Base-by-base conservation (phyloP, 2,329 filamentous ascomycete species). In the Penicillium occitanis region DNA sequence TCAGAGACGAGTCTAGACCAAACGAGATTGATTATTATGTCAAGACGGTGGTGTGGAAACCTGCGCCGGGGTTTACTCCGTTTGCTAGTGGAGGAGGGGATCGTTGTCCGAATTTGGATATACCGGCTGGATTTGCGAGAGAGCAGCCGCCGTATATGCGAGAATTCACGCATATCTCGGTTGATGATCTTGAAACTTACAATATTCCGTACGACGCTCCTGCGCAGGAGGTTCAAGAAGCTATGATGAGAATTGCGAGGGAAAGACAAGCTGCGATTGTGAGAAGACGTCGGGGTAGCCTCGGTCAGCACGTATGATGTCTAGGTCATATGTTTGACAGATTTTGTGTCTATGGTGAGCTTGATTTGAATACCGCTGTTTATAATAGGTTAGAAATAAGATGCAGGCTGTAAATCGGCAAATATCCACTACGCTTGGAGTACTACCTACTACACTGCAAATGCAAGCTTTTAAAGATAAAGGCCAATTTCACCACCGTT, bases 1-100 rank as follows among this genome's bases (percentile, higher is more conserved):
- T 76, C 0, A 75, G 81, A 1, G 83, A 85, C 67, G 82, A 84
- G 70, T 73, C 73, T 0, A 70, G 73, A 19, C 72, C 74, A 0
- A 75, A 76, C 4, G 71, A 70, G 17, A 73, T 85, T 8, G 76
- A 83, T 25, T 85, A 83, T 65, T 80, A 82, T 68, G 71, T 84
- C 40, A 73, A 74, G 2, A 74, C 78, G 0, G 73, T 85, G 2
- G 75, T 72, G 0, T 85, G 73, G 72, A 71, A 66, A 40, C 44
- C 55, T 8, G 55, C 8, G 0, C 44, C 44, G 17, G 60, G 48
- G 1, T 37, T 44, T 25, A 30, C 51, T 57, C 19, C 44, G 6
- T 35, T 55, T 19, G 13, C 30, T 53, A 13, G 51, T 48, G 25
- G 6, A 13, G 30, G 3, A 11, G 11, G 48, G 5, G 19, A 40